A percentile compares a stretch with the other conserved stretches of the same genome.
phyloP scores from a whole-genome alignment of 495 filamentous ascomycete genomes.

The Xylaria cubensis region DNA sequence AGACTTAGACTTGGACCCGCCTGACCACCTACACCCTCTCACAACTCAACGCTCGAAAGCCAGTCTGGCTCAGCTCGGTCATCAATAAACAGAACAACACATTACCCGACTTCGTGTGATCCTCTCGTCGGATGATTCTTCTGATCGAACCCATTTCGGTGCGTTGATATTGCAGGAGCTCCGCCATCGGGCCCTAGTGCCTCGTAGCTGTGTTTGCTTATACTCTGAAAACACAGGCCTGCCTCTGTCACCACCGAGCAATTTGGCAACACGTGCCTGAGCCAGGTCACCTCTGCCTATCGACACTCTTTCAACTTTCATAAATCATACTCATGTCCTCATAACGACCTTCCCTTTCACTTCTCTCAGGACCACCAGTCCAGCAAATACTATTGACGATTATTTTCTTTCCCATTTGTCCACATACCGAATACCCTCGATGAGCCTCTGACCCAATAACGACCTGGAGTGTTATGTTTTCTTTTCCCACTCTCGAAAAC shows the following conservation, averaged over 20 bases:
- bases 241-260: conserved; percentile 35
- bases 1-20: background rate
- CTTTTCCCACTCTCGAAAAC: conserved; percentile 49
- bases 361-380: conserved; percentile 58
- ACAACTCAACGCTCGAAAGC: conserved; percentile 11
- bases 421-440: conserved; percentile 63
- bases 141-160: conserved; percentile 45
- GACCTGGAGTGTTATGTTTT: conserved; percentile 62
- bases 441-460: conserved; percentile 70
- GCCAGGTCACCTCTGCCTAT: conserved; percentile 44
- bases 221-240: conserved; percentile 39
- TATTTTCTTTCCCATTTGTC: conserved; percentile 63
- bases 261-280: conserved; percentile 24
- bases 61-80: conserved; percentile 32
- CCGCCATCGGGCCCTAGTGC: conserved; percentile 45
- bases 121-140: conserved; percentile 27
- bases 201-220: conserved; percentile 34
- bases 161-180: conserved; percentile 47
- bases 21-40: conserved; percentile 22
- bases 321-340: conserved; percentile 67
- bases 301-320: conserved; percentile 50
- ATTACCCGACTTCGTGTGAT: conserved; percentile 10
- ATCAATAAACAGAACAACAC: conserved; percentile 33
- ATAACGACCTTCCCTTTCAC: conserved; percentile 69
- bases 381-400: conserved; percentile 53